Evolutionary conservation across 345 rosid species (phyloP), one percentile per base, ranked within the genome.

Genomic region (Melaleuca quinquenervia): DNA sequence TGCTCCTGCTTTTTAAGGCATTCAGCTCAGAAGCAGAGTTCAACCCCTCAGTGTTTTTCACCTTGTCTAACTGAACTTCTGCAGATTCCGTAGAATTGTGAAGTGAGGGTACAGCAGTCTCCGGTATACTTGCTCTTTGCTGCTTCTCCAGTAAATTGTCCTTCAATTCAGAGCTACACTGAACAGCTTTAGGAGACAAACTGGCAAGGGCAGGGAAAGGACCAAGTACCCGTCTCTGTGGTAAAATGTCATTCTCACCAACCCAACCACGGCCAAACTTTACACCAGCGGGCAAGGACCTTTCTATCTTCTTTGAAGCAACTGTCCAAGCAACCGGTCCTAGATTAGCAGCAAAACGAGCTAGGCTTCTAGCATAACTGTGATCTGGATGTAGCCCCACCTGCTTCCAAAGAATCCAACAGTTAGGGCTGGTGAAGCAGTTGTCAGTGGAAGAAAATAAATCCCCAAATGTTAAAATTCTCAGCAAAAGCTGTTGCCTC

Each of bases 181-280:
- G 36, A 54, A 86, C 32, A 21, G 86, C 84, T 70, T 75, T 82
- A 85, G 88, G 80, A 86, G 80, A 53, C 56, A 84, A 86, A 85
- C 85, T 89, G 88, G 83, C 89, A 50, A 85, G 86, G 80, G 60
- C 55, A 52, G 85, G 82, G 45, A 76, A 82, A 64, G 86, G 89
- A 84, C 54, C 78, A 52, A 87, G 83, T 50, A 87, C 84, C 26
- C 89, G 84, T 85, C 85, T 91, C 78, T 74, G 91, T 24, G 90
- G 91, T 51, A 90, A 84, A 52, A 92, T 62, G 53, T 91, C 95
- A 83, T 94, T 91, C 88, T 94, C 98, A 84, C 93, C 96, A 53
- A 96, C 94, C 98, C 99, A 95, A 75, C 98, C 98, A 3, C 89
- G 99, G 32, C 99, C 98, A 91, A 91, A 96, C 85, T 90, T 88